Base-by-base conservation (phyloP, 257 asterid species). In the Solanum clarkiae region DNA sequence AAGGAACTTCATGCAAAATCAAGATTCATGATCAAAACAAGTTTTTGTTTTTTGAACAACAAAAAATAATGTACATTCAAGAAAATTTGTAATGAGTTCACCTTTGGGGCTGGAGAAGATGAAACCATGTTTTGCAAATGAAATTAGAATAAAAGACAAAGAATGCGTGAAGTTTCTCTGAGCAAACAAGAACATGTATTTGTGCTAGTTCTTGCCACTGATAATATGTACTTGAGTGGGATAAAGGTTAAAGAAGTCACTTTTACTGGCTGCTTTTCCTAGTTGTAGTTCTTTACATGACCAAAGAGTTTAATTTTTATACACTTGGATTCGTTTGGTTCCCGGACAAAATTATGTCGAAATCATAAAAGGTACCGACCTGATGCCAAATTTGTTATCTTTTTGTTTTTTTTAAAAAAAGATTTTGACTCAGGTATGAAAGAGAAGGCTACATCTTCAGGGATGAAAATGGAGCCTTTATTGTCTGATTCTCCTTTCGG, bases 61-160 rank as follows among this genome's bases (percentile, higher is more conserved):
- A 18, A 20, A 57, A 62, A 36, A 68, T 13, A 44, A 40, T 8
- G 20, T 63, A 13, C 12, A 80, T 44, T 86, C 84, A 82, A 49
- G 70, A 44, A 16, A 18, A 20, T 2, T 44, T 71, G 32, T 1
- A 45, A 36, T 40, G 40, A 68, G 53, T 69, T 85, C 69, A 92
- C 94, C 88, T 92, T 93, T 79, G 96, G 93, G 56, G 86, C 89
- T 79, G 87, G 56, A 84, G 96, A 84, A 87, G 90, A 63, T 84
- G 90, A 86, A 68, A 90, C 91, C 96, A 93, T 93, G 45, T 56
- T 32, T 85, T 87, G 62, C 84, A 81, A 24, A 49, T 32, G 15
- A 79, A 85, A 42, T 70, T 10, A 82, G 71, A 71, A 70, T 8
- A 29, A 40, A 77, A 82, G 86, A 81, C 72, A 89, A 84, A 89